Conservation (phyloP, 1,139 yeast genomes). For the Sugiyamaella japonica region DNA sequence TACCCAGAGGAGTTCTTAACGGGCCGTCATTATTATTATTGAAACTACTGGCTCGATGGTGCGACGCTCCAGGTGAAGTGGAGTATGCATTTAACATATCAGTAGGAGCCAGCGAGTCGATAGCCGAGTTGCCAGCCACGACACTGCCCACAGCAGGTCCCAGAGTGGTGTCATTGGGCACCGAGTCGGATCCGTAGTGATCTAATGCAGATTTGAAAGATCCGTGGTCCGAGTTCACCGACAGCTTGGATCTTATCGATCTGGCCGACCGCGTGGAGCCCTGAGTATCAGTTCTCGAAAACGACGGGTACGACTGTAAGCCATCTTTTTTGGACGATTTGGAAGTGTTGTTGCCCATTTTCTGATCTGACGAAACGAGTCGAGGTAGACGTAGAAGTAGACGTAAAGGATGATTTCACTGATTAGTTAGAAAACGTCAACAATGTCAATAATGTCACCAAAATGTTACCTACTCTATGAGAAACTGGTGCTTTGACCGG, state of each 20-base stretch:
- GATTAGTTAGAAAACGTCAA: no score
- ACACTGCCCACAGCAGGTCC: neutral
- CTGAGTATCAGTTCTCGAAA: slow-evolving; percentile 46
- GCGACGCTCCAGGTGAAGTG: slow-evolving; percentile 7
- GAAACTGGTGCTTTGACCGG: no score
- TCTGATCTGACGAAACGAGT: neutral
- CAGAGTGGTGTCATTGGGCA: neutral
- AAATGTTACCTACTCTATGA: no score
- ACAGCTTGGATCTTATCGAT: slow-evolving; percentile 38
- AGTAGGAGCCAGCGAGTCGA: slow-evolving; percentile 6
- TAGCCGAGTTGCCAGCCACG: neutral
- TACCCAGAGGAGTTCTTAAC: slow-evolving; percentile 2
- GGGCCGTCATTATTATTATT: slow-evolving; percentile 2
- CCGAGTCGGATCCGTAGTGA: neutral
- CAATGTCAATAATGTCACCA: no score
- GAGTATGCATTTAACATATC: slow-evolving; percentile 6
- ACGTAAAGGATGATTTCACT: no score
- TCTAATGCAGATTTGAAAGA: slow-evolving; percentile 33
- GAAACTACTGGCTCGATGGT: slow-evolving; percentile 8
- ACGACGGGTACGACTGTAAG: slow-evolving; percentile 42
- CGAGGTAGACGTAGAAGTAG: no score
- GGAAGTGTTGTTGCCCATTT: slow-evolving; percentile 41
- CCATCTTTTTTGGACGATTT: slow-evolving; percentile 29
- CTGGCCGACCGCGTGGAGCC: slow-evolving; percentile 42
- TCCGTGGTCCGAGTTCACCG: slow-evolving; percentile 30